These are phyloP conservation scores for Chaetomium strumarium DNA, from an alignment of 2,329 filamentous ascomycete species.

Conservation along the genomic window DNA sequence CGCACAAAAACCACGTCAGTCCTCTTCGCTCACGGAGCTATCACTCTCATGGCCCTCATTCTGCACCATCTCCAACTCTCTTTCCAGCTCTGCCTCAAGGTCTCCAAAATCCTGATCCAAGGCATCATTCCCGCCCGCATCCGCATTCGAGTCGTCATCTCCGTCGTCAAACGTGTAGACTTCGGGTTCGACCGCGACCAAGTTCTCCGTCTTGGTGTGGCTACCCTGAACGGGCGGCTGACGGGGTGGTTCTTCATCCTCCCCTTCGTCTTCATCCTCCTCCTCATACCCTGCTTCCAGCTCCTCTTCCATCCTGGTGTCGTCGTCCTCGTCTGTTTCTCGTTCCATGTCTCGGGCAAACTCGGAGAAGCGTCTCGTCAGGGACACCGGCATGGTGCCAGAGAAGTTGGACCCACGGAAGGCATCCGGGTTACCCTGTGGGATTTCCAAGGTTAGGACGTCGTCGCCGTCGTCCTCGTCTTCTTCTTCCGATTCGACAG, in stretches of 20 bases:
- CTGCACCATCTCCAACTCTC: conserved; percentile 36
- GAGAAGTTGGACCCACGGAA: conserved; percentile 39
- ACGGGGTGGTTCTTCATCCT: conserved; percentile 21
- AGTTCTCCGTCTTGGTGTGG: neutral
- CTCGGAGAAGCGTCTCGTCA: conserved; percentile 46
- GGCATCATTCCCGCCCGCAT: neutral
- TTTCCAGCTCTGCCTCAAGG: conserved; percentile 53
- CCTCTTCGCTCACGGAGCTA: conserved; percentile 62
- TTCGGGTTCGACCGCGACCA: conserved; percentile 26
- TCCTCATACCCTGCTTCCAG: conserved; percentile 16
- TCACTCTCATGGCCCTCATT: conserved; percentile 48
- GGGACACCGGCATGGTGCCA: conserved; percentile 39
- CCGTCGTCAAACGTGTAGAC: conserved; percentile 29
- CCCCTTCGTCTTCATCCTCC: conserved; percentile 17
- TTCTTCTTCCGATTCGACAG: conserved; percentile 34
- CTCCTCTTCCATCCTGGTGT: conserved; percentile 2
- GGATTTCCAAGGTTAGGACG: conserved; percentile 55
- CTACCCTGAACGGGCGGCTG: neutral
- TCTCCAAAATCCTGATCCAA: conserved; percentile 21
- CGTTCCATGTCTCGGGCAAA: conserved; percentile 41
- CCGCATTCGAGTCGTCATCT: conserved; percentile 17
- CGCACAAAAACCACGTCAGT: conserved; percentile 33
- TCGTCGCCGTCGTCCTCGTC: conserved; percentile 53
- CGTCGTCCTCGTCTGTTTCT: conserved; percentile 35
- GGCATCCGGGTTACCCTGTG: conserved; percentile 40